phyloP scores from a whole-genome alignment of 805 yeast genomes.

The Metschnikowia shivogae region DNA sequence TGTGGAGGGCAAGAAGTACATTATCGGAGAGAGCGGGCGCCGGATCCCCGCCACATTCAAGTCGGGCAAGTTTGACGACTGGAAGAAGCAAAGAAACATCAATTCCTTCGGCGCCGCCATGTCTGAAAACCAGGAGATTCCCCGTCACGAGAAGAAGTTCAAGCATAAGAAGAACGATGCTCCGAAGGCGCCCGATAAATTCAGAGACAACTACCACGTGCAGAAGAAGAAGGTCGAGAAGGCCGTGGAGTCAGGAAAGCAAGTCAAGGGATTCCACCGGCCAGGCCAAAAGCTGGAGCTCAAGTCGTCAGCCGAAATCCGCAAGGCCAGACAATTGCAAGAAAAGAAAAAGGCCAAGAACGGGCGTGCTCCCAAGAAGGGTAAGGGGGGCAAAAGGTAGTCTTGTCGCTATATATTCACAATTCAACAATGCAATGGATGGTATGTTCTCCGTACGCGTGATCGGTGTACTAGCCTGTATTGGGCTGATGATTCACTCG shows the following conservation, averaged over 20 bases:
- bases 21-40: conserved; percentile 93
- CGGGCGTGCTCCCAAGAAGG: conserved; percentile 58
- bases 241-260: conserved; percentile 72
- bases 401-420: not conserved
- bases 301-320: conserved; percentile 65
- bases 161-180: conserved; percentile 72
- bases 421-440: too few species aligned
- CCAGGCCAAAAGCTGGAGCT: conserved; percentile 54
- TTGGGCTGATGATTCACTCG: too few species aligned
- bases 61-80: conserved; percentile 87
- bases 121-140: conserved; percentile 16
- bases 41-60: conserved; percentile 86
- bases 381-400: conserved; percentile 10
- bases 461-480: too few species aligned
- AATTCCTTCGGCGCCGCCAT: conserved; percentile 32
- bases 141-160: conserved; percentile 43
- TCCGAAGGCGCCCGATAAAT: conserved; percentile 88
- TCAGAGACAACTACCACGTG: conserved; percentile 76
- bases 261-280: conserved; percentile 61
- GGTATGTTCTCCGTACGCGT: too few species aligned
- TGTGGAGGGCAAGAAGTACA: conserved; percentile 70
- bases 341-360: conserved; percentile 81
- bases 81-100: conserved; percentile 73
- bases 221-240: conserved; percentile 79
- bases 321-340: conserved; percentile 65